phyloP scores from a whole-genome alignment of 176 grass and related monocot genomes.

The Cenchrus purpureus region DNA sequence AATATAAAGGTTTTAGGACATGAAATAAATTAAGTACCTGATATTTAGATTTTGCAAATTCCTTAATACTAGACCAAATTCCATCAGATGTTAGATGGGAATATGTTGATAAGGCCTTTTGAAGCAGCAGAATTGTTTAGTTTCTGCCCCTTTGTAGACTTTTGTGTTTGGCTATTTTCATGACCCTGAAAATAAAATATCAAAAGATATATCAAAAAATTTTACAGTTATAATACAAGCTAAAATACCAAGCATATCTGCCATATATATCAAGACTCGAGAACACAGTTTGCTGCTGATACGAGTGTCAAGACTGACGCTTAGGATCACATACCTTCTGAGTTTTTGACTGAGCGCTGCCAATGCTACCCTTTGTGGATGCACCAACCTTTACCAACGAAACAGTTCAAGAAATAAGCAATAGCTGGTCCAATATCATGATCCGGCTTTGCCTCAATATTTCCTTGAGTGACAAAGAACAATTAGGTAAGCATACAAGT shows the following conservation, averaged over 20 bases:
- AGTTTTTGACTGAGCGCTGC: slow-evolving; percentile 54
- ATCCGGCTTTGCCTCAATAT: slow-evolving; percentile 77
- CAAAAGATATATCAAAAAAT: not conserved
- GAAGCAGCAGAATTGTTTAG: slow-evolving; percentile 51
- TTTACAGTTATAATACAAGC: not conserved
- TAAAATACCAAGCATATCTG: slow-evolving; percentile 2
- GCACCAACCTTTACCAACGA: slow-evolving; percentile 64
- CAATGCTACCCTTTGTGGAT: slow-evolving; percentile 54
- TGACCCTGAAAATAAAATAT: slow-evolving; percentile 50
- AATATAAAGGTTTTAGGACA: slow-evolving; percentile 25
- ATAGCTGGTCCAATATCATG: slow-evolving; percentile 83
- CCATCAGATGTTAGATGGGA: slow-evolving; percentile 64
- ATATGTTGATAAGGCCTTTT: slow-evolving; percentile 54
- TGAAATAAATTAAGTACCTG: slow-evolving; percentile 54
- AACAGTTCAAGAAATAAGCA: slow-evolving; percentile 94
- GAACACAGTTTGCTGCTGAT: not conserved
- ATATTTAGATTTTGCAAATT: slow-evolving; percentile 92
- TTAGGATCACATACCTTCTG: slow-evolving; percentile 56
- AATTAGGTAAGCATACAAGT: slow-evolving; percentile 28
- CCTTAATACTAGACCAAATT: slow-evolving; percentile 75
- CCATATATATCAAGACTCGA: slow-evolving; percentile 14
- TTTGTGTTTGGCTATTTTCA: slow-evolving; percentile 51
- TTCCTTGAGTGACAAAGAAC: slow-evolving; percentile 58
- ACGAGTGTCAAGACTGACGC: not conserved
- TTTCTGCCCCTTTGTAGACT: slow-evolving; percentile 56